Percentiles rank a stretch among this genome's conserved stretches.
Conservation (phyloP, 345 rosid species). For the Triadica sebifera region DNA sequence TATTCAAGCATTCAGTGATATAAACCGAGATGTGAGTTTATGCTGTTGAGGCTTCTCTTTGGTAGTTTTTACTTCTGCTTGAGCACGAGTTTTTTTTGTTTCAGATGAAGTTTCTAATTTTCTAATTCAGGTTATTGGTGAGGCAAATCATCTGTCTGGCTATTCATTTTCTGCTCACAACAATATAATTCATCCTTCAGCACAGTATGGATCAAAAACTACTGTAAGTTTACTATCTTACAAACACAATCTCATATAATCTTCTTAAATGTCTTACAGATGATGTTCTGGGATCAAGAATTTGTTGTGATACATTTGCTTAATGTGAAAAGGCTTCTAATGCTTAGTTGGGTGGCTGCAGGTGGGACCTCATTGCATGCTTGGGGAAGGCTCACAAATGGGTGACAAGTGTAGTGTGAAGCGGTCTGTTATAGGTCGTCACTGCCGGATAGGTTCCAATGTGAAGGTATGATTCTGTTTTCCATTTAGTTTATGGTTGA, state of each 20-base stretch:
- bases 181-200: constrained; percentile 74
- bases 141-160: constrained; percentile 80
- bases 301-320: neutral
- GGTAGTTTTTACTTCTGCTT: constrained; percentile 22
- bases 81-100: constrained; percentile 9
- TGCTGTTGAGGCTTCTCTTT: neutral
- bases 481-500: neutral
- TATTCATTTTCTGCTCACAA: constrained; percentile 75
- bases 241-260: neutral
- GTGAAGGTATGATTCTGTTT: constrained; percentile 61
- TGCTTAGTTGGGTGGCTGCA: constrained; percentile 30
- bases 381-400: constrained; percentile 92
- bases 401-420: constrained; percentile 96
- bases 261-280: neutral
- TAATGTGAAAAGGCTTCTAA: neutral
- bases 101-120: constrained; percentile 22
- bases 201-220: constrained; percentile 84
- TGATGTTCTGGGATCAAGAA: neutral
- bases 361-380: constrained; percentile 96
- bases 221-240: constrained; percentile 46
- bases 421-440: constrained; percentile 92
- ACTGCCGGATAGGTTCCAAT: constrained; percentile 91
- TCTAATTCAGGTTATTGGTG: constrained; percentile 72
- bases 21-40: constrained; percentile 83
- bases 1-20: constrained; percentile 88